Percentiles rank a stretch among this genome's conserved stretches.
Evolutionary conservation across 108 stramenopile genomes (phyloP).

Genomic region (Pseudonitzschia multiseries): DNA sequence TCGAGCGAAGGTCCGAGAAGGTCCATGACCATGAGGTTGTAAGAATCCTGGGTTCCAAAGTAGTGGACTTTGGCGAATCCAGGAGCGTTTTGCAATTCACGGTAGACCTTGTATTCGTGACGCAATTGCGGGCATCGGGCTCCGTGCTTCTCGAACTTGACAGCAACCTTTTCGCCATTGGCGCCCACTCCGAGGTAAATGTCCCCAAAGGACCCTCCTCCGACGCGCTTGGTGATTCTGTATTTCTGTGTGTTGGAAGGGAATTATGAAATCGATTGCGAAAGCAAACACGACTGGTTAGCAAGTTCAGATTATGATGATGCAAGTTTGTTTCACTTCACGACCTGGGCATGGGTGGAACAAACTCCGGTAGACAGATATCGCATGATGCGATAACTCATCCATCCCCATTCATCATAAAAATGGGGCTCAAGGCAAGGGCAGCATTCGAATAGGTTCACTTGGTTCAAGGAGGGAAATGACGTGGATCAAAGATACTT

Average conservation of each 20-base stretch:
- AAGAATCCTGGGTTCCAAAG: constrained; percentile 96
- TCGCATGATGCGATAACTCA: too few relatives aligned
- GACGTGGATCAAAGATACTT: too few relatives aligned
- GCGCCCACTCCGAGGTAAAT: constrained; percentile 93
- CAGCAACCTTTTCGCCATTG: constrained; percentile 91
- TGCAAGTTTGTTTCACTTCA: too few relatives aligned
- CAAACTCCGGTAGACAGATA: too few relatives aligned
- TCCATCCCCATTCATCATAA: too few relatives aligned
- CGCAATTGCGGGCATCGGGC: constrained; percentile 95
- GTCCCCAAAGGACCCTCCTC: constrained; percentile 99
- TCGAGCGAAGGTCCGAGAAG: constrained; percentile 96
- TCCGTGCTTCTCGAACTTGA: constrained; percentile 92
- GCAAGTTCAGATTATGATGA: background rate
- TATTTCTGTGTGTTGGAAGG: constrained; percentile 66
- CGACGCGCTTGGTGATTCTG: constrained; percentile 97
- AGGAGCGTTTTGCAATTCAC: constrained; percentile 95
- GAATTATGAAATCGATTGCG: background rate
- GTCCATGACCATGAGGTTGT: constrained; percentile 99
- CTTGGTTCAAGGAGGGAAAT: too few relatives aligned
- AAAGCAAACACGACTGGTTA: background rate
- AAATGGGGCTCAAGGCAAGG: too few relatives aligned
- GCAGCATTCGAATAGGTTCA: too few relatives aligned
- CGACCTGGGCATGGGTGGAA: too few relatives aligned
- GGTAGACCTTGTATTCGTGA: constrained; percentile 99
- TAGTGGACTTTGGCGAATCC: constrained; percentile 96